phyloP scores from a whole-genome alignment of 2,329 filamentous ascomycete genomes.

The Incumbomyces lentus region DNA sequence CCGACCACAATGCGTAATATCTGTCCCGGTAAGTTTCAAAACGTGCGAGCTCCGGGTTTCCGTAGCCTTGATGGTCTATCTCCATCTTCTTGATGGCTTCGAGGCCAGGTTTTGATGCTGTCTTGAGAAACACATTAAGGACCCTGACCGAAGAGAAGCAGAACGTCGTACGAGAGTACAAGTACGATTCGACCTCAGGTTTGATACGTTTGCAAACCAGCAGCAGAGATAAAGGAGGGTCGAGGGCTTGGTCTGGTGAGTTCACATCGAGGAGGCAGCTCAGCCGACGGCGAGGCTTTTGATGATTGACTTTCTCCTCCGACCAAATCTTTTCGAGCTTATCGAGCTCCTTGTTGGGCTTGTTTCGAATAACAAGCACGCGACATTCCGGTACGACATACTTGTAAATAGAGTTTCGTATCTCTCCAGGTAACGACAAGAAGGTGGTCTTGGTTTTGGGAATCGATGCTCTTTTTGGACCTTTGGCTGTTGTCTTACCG shows the following conservation, averaged over 20 bases:
- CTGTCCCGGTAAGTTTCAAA: constrained; percentile 15
- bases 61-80: constrained; percentile 16
- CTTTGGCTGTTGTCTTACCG: background rate
- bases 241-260: background rate
- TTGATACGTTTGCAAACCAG: constrained; percentile 19
- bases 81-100: constrained; percentile 28
- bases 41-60: constrained; percentile 14
- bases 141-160: constrained; percentile 17
- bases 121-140: constrained; percentile 31
- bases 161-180: constrained; percentile 20
- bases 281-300: constrained; percentile 13
- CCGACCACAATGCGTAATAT: constrained; percentile 17
- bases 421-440: constrained; percentile 56
- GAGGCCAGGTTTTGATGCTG: constrained; percentile 33
- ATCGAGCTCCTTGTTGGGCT: constrained; percentile 17
- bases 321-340: constrained; percentile 8
- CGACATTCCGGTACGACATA: constrained; percentile 43
- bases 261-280: background rate
- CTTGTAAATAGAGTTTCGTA: constrained; percentile 59
- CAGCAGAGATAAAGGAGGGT: constrained; percentile 10
- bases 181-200: constrained; percentile 13
- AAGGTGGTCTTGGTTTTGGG: constrained; percentile 33
- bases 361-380: constrained; percentile 12
- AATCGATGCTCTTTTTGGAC: background rate
- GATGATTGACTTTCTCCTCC: constrained; percentile 9